Conservation (phyloP, 352 stramenopile species). For the Pythium insidiosum region DNA sequence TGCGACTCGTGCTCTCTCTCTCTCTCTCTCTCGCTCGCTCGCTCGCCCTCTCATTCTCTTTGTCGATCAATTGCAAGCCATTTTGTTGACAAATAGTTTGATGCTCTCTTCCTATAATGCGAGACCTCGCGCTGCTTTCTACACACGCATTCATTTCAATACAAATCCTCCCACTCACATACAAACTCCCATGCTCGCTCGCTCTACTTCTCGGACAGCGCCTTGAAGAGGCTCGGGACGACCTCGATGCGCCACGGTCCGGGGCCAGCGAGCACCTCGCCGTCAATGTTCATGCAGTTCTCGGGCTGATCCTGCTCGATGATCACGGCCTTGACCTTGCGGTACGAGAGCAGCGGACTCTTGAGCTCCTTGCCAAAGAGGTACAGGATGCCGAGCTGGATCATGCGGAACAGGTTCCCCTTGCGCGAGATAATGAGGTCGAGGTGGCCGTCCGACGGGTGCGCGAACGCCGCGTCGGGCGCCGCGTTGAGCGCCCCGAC, state of each 20-base stretch:
- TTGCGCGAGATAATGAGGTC: conserved; percentile 74
- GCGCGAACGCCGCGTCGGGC: conserved; percentile 56
- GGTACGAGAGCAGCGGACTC: conserved; percentile 62
- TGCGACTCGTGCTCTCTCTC: too few relatives aligned
- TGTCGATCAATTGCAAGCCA: too few relatives aligned
- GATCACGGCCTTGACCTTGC: conserved; percentile 72
- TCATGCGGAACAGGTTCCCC: conserved; percentile 30
- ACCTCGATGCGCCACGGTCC: conserved; percentile 80
- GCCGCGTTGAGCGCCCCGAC: conserved; percentile 67
- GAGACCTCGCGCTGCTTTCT: too few relatives aligned
- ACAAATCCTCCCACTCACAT: not conserved
- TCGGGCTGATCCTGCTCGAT: conserved; percentile 49
- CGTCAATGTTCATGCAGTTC: conserved; percentile 80
- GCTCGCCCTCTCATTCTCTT: too few relatives aligned
- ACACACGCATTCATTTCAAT: not conserved
- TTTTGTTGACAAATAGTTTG: too few relatives aligned
- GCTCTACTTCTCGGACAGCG: conserved; percentile 80
- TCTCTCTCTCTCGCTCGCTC: too few relatives aligned
- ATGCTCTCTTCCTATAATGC: too few relatives aligned
- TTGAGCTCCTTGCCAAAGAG: conserved; percentile 68
- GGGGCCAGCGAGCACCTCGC: conserved; percentile 48
- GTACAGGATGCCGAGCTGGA: conserved; percentile 53
- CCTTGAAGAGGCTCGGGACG: conserved; percentile 83
- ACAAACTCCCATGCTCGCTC: too few relatives aligned
- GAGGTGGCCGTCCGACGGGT: conserved; percentile 72